Percentiles rank a stretch among this genome's conserved stretches.
Conservation (phyloP, 345 rosid species). For the Salix caprea region DNA sequence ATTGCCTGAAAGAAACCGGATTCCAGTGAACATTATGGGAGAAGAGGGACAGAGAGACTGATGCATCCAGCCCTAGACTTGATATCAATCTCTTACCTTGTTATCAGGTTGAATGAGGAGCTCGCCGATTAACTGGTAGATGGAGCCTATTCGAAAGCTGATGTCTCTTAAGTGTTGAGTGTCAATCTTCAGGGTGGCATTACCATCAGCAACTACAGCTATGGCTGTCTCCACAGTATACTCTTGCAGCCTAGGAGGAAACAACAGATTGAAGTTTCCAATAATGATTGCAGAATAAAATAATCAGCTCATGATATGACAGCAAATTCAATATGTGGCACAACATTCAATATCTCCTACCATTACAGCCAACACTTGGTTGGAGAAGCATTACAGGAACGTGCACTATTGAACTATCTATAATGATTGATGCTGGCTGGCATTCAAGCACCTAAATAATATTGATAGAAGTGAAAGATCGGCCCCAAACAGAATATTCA, state of each 20-base stretch:
- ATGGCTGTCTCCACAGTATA: constrained; percentile 53
- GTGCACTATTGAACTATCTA: not conserved
- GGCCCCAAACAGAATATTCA: not conserved
- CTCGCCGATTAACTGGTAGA: constrained; percentile 81
- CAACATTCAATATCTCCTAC: not conserved
- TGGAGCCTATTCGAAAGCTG: constrained; percentile 57
- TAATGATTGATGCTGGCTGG: not conserved
- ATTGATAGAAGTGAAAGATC: not conserved
- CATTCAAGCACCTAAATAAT: not conserved
- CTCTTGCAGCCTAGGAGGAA: constrained; percentile 44
- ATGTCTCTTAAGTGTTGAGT: constrained; percentile 69
- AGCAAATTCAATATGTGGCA: not conserved
- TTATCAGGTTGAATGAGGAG: constrained; percentile 48
- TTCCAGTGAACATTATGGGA: not conserved
- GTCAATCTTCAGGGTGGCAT: constrained; percentile 46
- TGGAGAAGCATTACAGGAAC: not conserved
- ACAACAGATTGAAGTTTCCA: constrained; percentile 8
- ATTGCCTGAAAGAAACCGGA: constrained; percentile 41
- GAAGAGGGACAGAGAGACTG: not conserved
- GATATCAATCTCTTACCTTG: constrained; percentile 36
- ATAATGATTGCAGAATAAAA: not conserved
- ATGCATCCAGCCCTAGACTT: not conserved
- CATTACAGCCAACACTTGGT: not conserved
- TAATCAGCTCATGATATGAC: not conserved
- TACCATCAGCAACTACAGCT: constrained; percentile 53